phyloP scores from a whole-genome alignment of 2,329 filamentous ascomycete species.

The Acrocalymma vagum region DNA sequence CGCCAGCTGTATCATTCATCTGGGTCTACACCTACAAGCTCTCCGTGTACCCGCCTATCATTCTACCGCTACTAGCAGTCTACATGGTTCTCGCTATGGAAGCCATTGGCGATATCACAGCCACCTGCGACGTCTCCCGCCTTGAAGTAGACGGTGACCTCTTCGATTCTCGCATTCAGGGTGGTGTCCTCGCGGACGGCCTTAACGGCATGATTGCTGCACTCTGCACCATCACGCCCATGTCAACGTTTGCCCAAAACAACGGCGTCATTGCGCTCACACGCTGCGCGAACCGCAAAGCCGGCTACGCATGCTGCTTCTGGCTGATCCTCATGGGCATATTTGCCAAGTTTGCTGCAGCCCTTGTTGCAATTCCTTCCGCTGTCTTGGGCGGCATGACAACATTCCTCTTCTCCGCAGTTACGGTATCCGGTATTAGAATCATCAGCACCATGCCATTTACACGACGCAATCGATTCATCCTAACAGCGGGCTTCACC shows the following conservation, averaged over 20 bases:
- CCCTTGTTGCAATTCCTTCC: slow-evolving; percentile 76
- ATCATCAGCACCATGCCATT: slow-evolving; percentile 78
- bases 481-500: slow-evolving; percentile 77
- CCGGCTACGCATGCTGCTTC: slow-evolving; percentile 79
- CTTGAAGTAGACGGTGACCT: slow-evolving; percentile 75
- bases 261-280: slow-evolving; percentile 86
- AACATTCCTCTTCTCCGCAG: slow-evolving; percentile 80
- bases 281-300: slow-evolving; percentile 80
- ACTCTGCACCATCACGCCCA: slow-evolving; percentile 80
- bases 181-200: slow-evolving; percentile 80
- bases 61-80: slow-evolving; percentile 71
- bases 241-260: slow-evolving; percentile 84
- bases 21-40: slow-evolving; percentile 83
- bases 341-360: slow-evolving; percentile 83
- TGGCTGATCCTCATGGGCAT: slow-evolving; percentile 84
- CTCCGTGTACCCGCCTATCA: slow-evolving; percentile 74
- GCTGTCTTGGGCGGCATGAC: slow-evolving; percentile 63
- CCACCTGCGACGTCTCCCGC: slow-evolving; percentile 81
- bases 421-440: slow-evolving; percentile 78
- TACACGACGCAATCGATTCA: slow-evolving; percentile 82
- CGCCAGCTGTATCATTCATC: slow-evolving; percentile 77
- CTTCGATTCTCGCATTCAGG: slow-evolving; percentile 81
- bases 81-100: slow-evolving; percentile 79
- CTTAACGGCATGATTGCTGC: slow-evolving; percentile 78
- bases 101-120: slow-evolving; percentile 81